Conservation (phyloP, 768 basidiomycete species). For the Mycena leptocephala region DNA sequence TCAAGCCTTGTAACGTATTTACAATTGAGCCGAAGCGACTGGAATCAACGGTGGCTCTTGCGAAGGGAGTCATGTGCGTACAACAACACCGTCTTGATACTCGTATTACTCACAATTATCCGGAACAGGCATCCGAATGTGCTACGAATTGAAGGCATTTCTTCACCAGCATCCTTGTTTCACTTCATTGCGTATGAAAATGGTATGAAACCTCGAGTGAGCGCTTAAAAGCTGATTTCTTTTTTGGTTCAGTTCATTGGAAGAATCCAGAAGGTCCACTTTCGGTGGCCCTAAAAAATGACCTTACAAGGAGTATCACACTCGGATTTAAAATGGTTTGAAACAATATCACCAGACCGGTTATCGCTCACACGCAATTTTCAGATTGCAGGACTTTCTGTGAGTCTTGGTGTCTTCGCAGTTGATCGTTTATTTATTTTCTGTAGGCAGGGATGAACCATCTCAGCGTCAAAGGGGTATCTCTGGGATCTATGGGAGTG, state of each 20-base stretch:
- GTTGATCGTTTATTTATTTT: not conserved
- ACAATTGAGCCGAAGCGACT: not conserved
- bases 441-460: slow-evolving; percentile 1
- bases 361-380: not conserved
- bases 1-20: not conserved
- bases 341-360: not conserved
- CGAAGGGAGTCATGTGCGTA: not conserved
- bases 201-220: not conserved
- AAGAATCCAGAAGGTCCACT: slow-evolving; percentile 15
- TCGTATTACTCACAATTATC: not conserved
- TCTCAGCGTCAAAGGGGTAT: not conserved
- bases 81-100: not conserved
- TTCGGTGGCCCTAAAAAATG: not conserved
- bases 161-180: not conserved
- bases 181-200: slow-evolving; percentile 13
- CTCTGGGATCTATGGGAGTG: not conserved
- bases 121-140: slow-evolving; percentile 1
- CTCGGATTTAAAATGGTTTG: slow-evolving; percentile 8
- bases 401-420: not conserved
- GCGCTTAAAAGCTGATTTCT: not conserved
- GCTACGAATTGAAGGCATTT: not conserved
- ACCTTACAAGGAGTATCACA: not conserved
- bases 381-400: slow-evolving; percentile 6
- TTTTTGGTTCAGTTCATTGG: not conserved
- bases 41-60: not conserved